These are phyloP conservation scores for Ramalina intermedia DNA, from an alignment of 495 filamentous ascomycete species.

Conservation along the genomic window DNA sequence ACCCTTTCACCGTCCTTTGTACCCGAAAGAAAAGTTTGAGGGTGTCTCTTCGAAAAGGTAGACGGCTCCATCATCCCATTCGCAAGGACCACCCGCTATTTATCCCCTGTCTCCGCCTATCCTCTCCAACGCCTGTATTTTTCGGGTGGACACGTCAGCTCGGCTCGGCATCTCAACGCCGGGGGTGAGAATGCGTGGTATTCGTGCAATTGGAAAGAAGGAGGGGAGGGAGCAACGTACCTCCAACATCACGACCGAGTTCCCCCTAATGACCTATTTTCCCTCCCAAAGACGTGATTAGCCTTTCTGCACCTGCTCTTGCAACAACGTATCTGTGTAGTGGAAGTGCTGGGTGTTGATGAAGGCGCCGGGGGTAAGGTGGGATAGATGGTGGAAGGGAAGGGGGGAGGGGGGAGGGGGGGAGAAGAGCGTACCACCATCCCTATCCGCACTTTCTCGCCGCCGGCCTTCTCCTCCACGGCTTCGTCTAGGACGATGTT, in stretches of 20 bases:
- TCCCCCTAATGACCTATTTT: conserved; percentile 65
- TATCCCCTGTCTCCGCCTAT: conserved; percentile 15
- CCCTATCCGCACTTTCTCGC: conserved; percentile 80
- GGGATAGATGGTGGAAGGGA: neutral
- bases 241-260: conserved; percentile 94
- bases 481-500: conserved; percentile 97
- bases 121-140: conserved; percentile 13
- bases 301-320: no score
- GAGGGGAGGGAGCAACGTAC: conserved; percentile 23
- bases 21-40: no score
- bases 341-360: no score
- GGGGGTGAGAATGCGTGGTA: no score
- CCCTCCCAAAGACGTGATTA: neutral
- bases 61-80: no score
- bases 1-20: no score
- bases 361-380: neutral
- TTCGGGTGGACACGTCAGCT: no score
- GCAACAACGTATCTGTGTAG: no score
- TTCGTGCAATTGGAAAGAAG: no score
- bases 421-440: conserved; percentile 58
- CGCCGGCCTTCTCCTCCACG: conserved; percentile 86
- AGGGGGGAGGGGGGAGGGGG: neutral
- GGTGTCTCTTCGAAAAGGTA: no score
- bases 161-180: no score
- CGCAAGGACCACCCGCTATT: no score